Base-by-base conservation (phyloP, 148 eudicot species). In the Amaranthus palmeri region DNA sequence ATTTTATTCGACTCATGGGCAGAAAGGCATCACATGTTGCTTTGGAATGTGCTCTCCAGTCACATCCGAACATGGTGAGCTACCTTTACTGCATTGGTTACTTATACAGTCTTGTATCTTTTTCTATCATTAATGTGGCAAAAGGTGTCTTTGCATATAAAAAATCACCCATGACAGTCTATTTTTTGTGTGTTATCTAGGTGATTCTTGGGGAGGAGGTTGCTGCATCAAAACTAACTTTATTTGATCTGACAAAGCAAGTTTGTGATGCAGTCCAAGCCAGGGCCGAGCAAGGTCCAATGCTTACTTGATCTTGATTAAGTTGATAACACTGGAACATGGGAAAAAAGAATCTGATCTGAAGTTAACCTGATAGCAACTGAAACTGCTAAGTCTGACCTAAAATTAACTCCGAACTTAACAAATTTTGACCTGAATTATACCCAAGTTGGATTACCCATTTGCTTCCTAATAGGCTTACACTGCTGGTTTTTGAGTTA, bases 1-100 rank as follows among this genome's bases (percentile, higher is more conserved):
- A 95, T 67, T 95, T 95, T 79, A 90, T 95, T 65, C 86, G 99
- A 58, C 92, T 95, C 80, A 95, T 95, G 99, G 99, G 99, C 15
- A 88, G 97, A 71, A 95, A 84, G 85, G 97, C 97, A 65, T 95
- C 99, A 65, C 97, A 95, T 76, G 99, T 95, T 76, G 97, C 99
- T 55, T 65, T 95, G 77, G 99, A 95, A 75, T 95, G 99, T 84
- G 90, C 99, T 72, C 89, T 95, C 53, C 97, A 95, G 82, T 95
- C 99, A 18, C 97, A 95, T 84, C 99, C 99, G 51, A 95, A 95
- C 75, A 79, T 95, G 99, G 99, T 95, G 13, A 65, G 84, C 53
- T 80, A 48, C 69, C 74, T 72, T 78, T 36, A 61, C 52, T 69
- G 18, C 41, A 12, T 54, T 63, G 13, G 61, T 46, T 45, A 40